Evolutionary conservation across 2,329 filamentous ascomycete species (phyloP).

Genomic region (Nemania sp.): DNA sequence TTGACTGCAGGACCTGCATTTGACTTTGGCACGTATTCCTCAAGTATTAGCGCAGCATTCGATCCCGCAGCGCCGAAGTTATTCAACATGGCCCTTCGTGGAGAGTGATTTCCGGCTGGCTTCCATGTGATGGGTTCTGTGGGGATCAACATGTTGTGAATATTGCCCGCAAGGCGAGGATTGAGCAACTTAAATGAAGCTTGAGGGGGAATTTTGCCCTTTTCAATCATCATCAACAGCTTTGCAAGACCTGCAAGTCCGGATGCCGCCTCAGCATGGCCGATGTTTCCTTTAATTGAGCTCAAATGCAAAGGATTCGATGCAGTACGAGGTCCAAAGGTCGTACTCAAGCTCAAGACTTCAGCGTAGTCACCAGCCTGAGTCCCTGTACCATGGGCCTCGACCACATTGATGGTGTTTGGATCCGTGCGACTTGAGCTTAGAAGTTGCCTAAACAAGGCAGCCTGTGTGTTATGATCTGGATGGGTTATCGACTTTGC

Average conservation of each 20-base stretch:
- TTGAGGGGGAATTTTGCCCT: conserved; percentile 31
- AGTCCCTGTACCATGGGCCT: conserved; percentile 70
- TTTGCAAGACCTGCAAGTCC: conserved; percentile 37
- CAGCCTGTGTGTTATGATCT: conserved; percentile 25
- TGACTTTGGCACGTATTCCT: conserved; percentile 21
- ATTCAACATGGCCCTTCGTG: conserved; percentile 41
- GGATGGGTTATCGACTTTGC: conserved; percentile 35
- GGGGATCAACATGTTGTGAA: conserved; percentile 10
- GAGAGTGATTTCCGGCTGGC: background rate
- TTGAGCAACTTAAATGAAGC: conserved; percentile 38
- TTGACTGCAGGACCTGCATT: background rate
- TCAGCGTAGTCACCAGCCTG: conserved; percentile 67
- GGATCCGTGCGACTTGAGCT: conserved; percentile 60
- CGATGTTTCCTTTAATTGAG: conserved; percentile 36
- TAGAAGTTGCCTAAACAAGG: conserved; percentile 57
- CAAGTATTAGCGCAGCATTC: conserved; percentile 36
- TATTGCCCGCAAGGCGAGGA: conserved; percentile 15
- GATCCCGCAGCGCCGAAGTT: conserved; percentile 37
- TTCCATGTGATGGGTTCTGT: conserved; percentile 11
- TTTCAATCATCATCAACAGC: conserved; percentile 35
- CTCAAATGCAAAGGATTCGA: conserved; percentile 45
- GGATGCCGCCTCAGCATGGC: conserved; percentile 36
- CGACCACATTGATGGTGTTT: conserved; percentile 63
- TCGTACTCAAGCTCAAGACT: conserved; percentile 43
- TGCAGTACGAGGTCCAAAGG: conserved; percentile 51